phyloP scores from a whole-genome alignment of 129 eudicot genomes.

The Pseudognaphalium luteoalbum region DNA sequence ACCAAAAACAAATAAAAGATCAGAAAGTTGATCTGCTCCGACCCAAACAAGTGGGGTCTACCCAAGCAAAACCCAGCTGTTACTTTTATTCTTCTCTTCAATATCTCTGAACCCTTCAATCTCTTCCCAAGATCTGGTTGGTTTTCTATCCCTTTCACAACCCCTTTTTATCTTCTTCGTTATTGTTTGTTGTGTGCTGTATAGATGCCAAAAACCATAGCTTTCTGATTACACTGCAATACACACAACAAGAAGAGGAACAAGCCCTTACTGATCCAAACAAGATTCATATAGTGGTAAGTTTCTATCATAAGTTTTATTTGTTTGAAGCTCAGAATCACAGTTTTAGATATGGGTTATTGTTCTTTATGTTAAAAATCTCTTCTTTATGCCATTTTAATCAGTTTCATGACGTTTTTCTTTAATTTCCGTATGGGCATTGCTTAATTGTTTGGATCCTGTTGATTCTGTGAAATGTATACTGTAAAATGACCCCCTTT shows the following conservation, averaged over 20 bases:
- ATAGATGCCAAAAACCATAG: conserved; percentile 1
- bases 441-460: conserved; percentile 25
- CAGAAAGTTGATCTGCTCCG: conserved; percentile 36
- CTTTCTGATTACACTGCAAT: conserved; percentile 16
- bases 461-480: conserved; percentile 7
- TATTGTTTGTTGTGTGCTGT: conserved; percentile 14
- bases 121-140: conserved; percentile 48
- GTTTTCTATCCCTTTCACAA: conserved; percentile 33
- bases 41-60: conserved; percentile 41
- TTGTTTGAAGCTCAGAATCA: background rate
- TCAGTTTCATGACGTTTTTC: conserved; percentile 15
- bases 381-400: conserved; percentile 13
- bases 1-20: background rate
- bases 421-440: conserved; percentile 25
- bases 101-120: conserved; percentile 35
- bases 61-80: conserved; percentile 54
- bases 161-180: conserved; percentile 20
- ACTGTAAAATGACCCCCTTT: conserved; percentile 8
- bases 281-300: conserved; percentile 42
- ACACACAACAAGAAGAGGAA: background rate
- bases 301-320: conserved; percentile 19
- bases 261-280: conserved; percentile 45
- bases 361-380: conserved; percentile 15
- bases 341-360: conserved; percentile 8
- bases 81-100: conserved; percentile 36